Base-by-base conservation (phyloP, 768 basidiomycete genomes). In the Trametes cubensis region DNA sequence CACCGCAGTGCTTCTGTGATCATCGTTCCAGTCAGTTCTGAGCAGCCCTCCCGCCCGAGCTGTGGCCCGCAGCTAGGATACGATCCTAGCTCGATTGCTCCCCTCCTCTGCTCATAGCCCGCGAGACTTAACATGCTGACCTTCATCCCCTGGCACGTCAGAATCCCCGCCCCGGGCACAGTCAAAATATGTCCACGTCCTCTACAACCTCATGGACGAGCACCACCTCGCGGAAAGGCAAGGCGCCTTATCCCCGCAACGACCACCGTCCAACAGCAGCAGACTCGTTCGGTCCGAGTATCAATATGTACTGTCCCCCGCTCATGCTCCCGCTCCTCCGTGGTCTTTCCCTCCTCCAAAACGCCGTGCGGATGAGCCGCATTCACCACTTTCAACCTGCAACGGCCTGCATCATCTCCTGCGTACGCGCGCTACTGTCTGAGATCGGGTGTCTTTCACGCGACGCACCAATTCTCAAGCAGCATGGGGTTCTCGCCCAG, bases 401-500 rank as follows among this genome's bases (percentile, higher is more conserved):
- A 3, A 93, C 95, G 0, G 95, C 95, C 15, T 95, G 88, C 74
- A 90, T 98, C 62, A 95, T 99, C 67, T 94, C 94, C 14, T 93
- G 92, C 56, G 94, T 98, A 49, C 89, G 95, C 34, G 85, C 88
- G 28, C 89, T 96, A 18, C 82, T 99, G 46, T 85, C 87, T 28
- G 84, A 89, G 13, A 87, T 93, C 17, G 90, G 90, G 60, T 95
- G 93, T 58, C 80, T 97, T 23, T 85, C 87, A 42, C 88, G 92
- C 47, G 93, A 96, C 65, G 89, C 93, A 0, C 81, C 82, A 0
- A 75, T 90, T 21, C 81, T 99, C 20, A 84, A 81, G 65, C 80
- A 77, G 48, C 86, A 85, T 67, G 84, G 89, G 0, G 62, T 79
- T 4, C 81, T 99, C 40, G 85, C 85, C 4, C 81, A 86, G 58